These are phyloP conservation scores for Debaryomyces udenii DNA, from an alignment of 1,139 yeast species.

Conservation along the genomic window DNA sequence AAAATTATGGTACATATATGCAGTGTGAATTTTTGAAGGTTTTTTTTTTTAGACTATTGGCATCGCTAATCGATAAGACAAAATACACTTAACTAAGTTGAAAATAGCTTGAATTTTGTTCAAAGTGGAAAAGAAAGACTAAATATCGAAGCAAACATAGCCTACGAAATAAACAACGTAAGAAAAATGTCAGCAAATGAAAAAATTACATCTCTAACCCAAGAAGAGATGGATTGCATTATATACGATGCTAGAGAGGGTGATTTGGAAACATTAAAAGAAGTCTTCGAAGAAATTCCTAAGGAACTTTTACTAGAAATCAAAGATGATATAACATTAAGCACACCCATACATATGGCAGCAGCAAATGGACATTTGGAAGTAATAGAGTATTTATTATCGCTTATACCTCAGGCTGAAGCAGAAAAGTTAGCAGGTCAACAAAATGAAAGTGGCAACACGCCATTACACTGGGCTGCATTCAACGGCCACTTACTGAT, in stretches of 20 bases:
- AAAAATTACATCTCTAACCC: conserved; percentile 35
- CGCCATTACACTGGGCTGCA: conserved; percentile 96
- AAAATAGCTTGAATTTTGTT: too few relatives aligned
- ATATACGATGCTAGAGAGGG: conserved; percentile 86
- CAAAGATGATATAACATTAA: conserved; percentile 63
- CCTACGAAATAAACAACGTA: neutral
- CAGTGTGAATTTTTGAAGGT: conserved; percentile 6
- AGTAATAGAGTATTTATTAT: conserved; percentile 61
- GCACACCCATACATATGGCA: conserved; percentile 91
- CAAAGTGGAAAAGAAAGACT: too few relatives aligned
- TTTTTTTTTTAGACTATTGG: conserved; percentile 5
- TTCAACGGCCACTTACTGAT: conserved; percentile 79
- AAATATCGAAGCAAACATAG: neutral
- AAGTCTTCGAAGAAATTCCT: conserved; percentile 66
- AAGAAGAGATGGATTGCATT: conserved; percentile 82
- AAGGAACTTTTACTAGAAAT: conserved; percentile 51
- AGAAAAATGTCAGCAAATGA: conserved; percentile 20
- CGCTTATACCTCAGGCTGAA: conserved; percentile 47
- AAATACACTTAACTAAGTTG: too few relatives aligned
- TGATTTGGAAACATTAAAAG: conserved; percentile 72
- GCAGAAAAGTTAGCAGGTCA: conserved; percentile 53
- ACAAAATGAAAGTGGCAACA: conserved; percentile 81
- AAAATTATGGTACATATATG: conserved; percentile 1
- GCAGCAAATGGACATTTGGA: conserved; percentile 91
- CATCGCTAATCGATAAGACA: conserved; percentile 9